Evolutionary conservation across 73 alveolate species (phyloP), one percentile per base, ranked within the genome.

Genomic region (Symbiodinium natans): DNA sequence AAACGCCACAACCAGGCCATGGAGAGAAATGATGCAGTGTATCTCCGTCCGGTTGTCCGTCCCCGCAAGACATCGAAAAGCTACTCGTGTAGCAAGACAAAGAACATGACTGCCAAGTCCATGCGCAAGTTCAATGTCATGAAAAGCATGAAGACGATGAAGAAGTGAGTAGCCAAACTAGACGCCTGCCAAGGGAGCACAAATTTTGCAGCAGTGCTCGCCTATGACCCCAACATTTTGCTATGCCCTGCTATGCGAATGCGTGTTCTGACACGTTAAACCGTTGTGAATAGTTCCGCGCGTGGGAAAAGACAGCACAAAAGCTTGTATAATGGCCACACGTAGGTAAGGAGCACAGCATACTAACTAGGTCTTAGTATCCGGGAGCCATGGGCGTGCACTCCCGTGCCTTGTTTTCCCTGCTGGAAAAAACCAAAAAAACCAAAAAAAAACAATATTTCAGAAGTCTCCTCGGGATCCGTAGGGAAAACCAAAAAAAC

Each of bases 1-100:
- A 34, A 40, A 11, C 84, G 94, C 3, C 94, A 87, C 94, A 87
- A 87, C 42, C 13, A 33, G 2, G 68, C 86, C 42, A 38, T 63
- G 29, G 73, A 56, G 46, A 56, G n/a, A 4, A 29, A 38, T 19
- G 27, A 33, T 11, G 48, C 82, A 39, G 38, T 1, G 17, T 85
- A 85, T 48, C 40, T 85, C 39, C 93, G 40, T 29, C 93, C 82
- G 29, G 33, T 40, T 6, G 48, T 25, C 48, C 33, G 25, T 3
- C 31, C 27, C 41, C 23, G 9, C 0, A 11, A 11, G n/a, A 27
- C 23, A 8, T 1, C 38, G 2, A 59, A 56, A 25, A 8, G 34
- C 8, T 59, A 59, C 31, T n/a, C 34, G 34, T 59, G 77, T 33
- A 59, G 77, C 77, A 59, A 59, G 77, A 19, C 11, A 27, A 11